Evolutionary conservation across 805 yeast species (phyloP).

Genomic region (Deakozyma indianensis): DNA sequence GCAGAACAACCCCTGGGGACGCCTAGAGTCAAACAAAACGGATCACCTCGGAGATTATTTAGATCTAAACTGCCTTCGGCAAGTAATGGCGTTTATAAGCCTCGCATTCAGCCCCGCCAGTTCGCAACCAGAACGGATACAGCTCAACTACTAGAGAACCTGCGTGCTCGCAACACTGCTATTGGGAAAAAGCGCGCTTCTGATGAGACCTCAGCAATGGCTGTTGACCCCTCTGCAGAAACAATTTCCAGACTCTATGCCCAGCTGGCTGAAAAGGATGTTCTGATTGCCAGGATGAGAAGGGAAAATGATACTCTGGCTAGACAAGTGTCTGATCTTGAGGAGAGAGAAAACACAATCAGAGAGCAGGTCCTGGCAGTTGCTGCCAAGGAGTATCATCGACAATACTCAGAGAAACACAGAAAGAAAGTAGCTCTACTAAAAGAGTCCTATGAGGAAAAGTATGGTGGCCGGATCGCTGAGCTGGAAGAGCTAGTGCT

Average conservation of each 20-base stretch:
- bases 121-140: too few relatives aligned
- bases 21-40: neutral
- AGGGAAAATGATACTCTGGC: neutral
- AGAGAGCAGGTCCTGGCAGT: neutral
- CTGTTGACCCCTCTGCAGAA: too few relatives aligned
- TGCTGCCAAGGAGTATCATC: neutral
- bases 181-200: too few relatives aligned
- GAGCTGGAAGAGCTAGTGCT: constrained; percentile 1
- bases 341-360: neutral
- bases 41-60: neutral
- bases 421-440: neutral
- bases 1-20: too few relatives aligned
- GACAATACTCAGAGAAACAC: constrained; percentile 1
- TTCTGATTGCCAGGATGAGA: neutral
- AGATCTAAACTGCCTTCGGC: neutral
- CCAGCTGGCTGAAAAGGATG: neutral
- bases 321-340: neutral
- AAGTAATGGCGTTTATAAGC: too few relatives aligned
- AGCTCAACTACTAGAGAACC: too few relatives aligned
- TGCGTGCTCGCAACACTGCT: too few relatives aligned
- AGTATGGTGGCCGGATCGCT: neutral
- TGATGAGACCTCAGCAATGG: too few relatives aligned
- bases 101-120: too few relatives aligned
- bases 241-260: neutral
- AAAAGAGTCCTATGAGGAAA: neutral